These are phyloP conservation scores for Mycena sanguinolenta DNA, from an alignment of 768 basidiomycete genomes.

Conservation along the genomic window DNA sequence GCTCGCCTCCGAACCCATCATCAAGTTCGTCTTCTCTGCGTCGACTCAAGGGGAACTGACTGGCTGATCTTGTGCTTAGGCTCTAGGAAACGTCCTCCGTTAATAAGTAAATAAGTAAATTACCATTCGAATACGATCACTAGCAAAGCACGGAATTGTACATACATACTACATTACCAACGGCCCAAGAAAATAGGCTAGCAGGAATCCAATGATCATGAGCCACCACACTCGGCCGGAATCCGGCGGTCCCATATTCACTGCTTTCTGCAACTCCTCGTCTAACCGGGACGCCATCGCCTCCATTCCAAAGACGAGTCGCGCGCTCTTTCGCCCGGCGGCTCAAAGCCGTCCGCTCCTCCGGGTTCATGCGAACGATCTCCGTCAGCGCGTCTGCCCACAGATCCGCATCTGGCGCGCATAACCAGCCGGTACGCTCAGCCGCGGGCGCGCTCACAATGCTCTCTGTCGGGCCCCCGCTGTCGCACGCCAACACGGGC, in stretches of 20 bases:
- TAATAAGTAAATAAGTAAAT: no score
- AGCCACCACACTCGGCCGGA: slow-evolving; percentile 35
- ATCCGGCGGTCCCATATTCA: slow-evolving; percentile 61
- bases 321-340: slow-evolving; percentile 70
- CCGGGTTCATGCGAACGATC: slow-evolving; percentile 61
- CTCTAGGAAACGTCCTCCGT: background rate
- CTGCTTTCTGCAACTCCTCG: slow-evolving; percentile 65
- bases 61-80: background rate
- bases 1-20: slow-evolving; percentile 10
- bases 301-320: slow-evolving; percentile 79
- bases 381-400: slow-evolving; percentile 81
- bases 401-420: slow-evolving; percentile 66
- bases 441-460: slow-evolving; percentile 55
- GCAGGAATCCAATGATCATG: slow-evolving; percentile 26
- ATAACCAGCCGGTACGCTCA: slow-evolving; percentile 84
- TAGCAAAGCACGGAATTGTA: background rate
- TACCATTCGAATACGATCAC: background rate
- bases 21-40: slow-evolving; percentile 1
- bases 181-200: slow-evolving; percentile 27
- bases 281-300: slow-evolving; percentile 78
- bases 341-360: slow-evolving; percentile 63
- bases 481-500: slow-evolving; percentile 89
- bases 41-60: background rate
- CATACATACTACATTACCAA: slow-evolving; percentile 18
- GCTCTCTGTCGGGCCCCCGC: slow-evolving; percentile 93